phyloP scores from a whole-genome alignment of 169 alveolate genomes.

The Plasmodium knowlesi region DNA sequence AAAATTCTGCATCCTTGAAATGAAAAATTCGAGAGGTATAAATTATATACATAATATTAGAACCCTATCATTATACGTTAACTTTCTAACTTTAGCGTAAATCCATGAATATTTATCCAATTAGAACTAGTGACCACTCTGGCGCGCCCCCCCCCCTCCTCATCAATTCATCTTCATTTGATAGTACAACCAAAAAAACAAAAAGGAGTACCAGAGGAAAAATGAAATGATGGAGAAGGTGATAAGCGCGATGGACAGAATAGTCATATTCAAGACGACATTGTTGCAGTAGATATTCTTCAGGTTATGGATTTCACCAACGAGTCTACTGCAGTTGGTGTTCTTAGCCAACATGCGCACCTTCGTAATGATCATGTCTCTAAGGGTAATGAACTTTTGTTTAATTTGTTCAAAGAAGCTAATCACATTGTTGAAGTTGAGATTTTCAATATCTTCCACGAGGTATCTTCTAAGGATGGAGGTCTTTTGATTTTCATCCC shows the following conservation, averaged over 20 bases:
- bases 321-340: constrained; percentile 28
- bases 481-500: neutral
- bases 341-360: neutral
- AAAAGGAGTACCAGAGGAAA: constrained; percentile 37
- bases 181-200: constrained; percentile 37
- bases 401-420: neutral
- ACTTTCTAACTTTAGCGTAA: no score
- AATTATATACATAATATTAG: no score
- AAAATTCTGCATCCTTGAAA: neutral
- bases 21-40: no score
- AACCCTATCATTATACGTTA: no score
- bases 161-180: constrained; percentile 1
- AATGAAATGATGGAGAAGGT: constrained; percentile 11
- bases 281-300: constrained; percentile 16
- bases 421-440: constrained; percentile 7
- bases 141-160: neutral
- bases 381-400: neutral
- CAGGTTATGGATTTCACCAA: neutral
- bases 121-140: no score
- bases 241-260: neutral
- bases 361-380: neutral
- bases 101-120: no score
- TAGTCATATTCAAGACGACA: neutral
- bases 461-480: constrained; percentile 11
- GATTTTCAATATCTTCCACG: constrained; percentile 2